Evolutionary conservation across 2,329 filamentous ascomycete genomes (phyloP), one percentile per base, ranked within the genome.

Genomic region (Davidsoniella virescens): DNA sequence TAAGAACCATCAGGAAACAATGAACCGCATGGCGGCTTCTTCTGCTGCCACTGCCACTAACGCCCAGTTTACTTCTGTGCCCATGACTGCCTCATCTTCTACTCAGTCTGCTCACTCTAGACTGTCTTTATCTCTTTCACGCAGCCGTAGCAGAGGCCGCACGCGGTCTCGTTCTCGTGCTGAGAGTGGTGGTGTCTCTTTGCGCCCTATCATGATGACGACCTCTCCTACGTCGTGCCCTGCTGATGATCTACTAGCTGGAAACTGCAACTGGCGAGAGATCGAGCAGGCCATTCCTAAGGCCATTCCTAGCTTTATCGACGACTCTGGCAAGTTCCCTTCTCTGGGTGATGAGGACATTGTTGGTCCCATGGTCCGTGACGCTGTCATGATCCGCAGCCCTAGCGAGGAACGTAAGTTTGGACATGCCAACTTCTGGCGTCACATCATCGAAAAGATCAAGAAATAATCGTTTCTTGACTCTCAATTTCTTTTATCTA

Each of bases 261-360:
- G 64, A 0, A 67, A 62, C 8, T 57, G 67, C 52, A 65, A 71
- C 55, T 69, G 65, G 65, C 61, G 62, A 25, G 64, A 65, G 53
- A 64, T 75, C 40, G 71, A 73, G 49, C 73, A 78, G 50, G 66
- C 73, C 52, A 68, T 80, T 26, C 70, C 81, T 40, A 76, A 75
- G 53, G 76, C 76, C 51, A 77, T 87, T 55, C 82, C 83, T 0
- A 72, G 75, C 23, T 75, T 88, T 57, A 70, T 81, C 55, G 79
- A 84, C 60, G 71, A 81, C 60, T 73, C 83, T 55, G 82, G 84
- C 60, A 94, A 95, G 64, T 95, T 94, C 59, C 87, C 87, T 20
- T 79, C 82, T 57, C 76, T 90, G 29, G 87, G 87, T 48, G 87
- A 94, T 59, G 82, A 88, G 58, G 88, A 94, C 63, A 93, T 95